Evolutionary conservation across 208 protist species (phyloP).

Genomic region (Crithidia expoeki): DNA sequence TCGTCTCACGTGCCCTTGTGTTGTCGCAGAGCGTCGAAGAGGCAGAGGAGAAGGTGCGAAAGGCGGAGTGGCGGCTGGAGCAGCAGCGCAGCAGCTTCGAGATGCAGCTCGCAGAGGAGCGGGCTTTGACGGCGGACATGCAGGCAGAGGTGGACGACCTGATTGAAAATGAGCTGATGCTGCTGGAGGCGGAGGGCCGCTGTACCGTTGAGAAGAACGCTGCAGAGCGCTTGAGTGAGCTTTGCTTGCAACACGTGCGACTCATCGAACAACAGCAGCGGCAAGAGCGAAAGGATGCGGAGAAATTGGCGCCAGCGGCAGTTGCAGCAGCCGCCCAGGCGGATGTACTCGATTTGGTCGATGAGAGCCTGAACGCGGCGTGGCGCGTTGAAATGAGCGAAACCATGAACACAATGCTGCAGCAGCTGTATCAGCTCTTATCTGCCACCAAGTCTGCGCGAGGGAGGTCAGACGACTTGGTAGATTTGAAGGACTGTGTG

Average conservation of each 20-base stretch:
- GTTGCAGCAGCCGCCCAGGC: background rate
- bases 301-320: background rate
- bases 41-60: slow-evolving; percentile 12
- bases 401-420: slow-evolving; percentile 12
- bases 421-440: slow-evolving; percentile 22
- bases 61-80: slow-evolving; percentile 22
- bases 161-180: slow-evolving; percentile 48
- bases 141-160: slow-evolving; percentile 76
- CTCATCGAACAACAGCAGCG: background rate
- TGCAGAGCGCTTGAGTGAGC: slow-evolving; percentile 10
- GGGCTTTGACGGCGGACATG: slow-evolving; percentile 61
- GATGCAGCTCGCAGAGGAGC: slow-evolving; percentile 47
- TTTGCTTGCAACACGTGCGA: background rate
- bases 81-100: slow-evolving; percentile 31
- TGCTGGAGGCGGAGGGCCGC: slow-evolving; percentile 50
- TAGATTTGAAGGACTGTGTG: slow-evolving; percentile 12
- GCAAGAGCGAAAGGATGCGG: background rate
- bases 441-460: background rate
- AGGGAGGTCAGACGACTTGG: background rate
- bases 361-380: slow-evolving; percentile 14
- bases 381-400: slow-evolving; percentile 15
- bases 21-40: slow-evolving; percentile 7
- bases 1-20: background rate
- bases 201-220: slow-evolving; percentile 34
- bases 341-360: slow-evolving; percentile 17